These are phyloP conservation scores for Paratinospora sagittata DNA, from an alignment of 164 flowering plant genomes.

Conservation along the genomic window DNA sequence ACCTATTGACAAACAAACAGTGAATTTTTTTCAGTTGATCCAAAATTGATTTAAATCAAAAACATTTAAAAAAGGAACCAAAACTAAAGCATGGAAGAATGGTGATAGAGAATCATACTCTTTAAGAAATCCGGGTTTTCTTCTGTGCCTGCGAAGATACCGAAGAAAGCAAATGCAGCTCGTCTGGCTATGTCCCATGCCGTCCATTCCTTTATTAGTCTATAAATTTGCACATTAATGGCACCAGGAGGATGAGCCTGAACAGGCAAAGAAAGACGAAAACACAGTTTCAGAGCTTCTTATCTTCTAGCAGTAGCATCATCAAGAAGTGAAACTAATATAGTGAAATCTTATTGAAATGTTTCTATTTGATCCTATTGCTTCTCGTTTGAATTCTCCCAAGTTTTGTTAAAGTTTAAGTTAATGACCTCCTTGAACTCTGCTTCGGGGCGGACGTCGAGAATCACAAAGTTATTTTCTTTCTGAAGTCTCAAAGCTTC, in stretches of 20 bases:
- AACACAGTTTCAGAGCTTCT: background rate
- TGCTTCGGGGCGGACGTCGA: constrained; percentile 92
- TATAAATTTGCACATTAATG: constrained; percentile 81
- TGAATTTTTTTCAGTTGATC: constrained; percentile 6
- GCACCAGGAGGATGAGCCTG: constrained; percentile 91
- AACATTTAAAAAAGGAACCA: background rate
- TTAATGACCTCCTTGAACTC: constrained; percentile 79
- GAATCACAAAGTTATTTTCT: constrained; percentile 90
- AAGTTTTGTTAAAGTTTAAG: background rate
- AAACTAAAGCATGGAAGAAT: background rate
- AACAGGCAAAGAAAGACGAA: background rate
- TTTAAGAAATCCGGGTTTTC: constrained; percentile 89
- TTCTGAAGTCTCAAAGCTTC: constrained; percentile 91
- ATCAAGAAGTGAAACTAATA: background rate
- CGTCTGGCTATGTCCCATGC: constrained; percentile 99
- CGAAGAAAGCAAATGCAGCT: constrained; percentile 96
- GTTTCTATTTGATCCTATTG: background rate
- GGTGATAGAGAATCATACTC: constrained; percentile 32
- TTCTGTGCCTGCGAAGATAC: constrained; percentile 95
- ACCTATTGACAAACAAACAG: constrained; percentile 30
- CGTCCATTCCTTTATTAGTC: constrained; percentile 98
- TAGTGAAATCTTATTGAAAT: background rate
- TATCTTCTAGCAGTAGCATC: background rate
- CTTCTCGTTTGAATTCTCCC: background rate
- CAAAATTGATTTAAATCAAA: background rate